Base-by-base conservation (phyloP, 768 basidiomycete genomes). In the Suillus bovinus region DNA sequence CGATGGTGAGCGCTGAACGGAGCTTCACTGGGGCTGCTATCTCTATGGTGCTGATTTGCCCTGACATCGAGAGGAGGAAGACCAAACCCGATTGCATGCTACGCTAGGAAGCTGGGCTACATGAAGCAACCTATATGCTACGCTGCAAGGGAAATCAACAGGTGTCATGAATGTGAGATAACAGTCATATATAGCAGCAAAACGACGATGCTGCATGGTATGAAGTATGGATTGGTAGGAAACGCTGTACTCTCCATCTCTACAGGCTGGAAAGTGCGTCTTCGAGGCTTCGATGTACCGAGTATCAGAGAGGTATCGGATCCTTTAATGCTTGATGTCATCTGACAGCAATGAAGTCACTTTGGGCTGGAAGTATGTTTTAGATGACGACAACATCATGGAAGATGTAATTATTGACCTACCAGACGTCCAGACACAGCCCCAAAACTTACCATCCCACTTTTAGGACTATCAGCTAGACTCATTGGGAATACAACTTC, bases 41-140 rank as follows among this genome's bases (percentile, higher is more conserved):
- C 11, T 56, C 17, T 55, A 16, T 24, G 5, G 29, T 3, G 16
- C 36, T 38, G 24, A 56, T 27, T 27, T 13, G 36, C 55, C 27
- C 24, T 56, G 24, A 38, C 36, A 39, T 56, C 55, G 55, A 56
- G 55, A 39, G 55, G 17, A 56, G 55, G 36, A 39, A 56, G 36
- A 39, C 10, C 24, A 39, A 27, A 38, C 17, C 36, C 4, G 11
- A 56, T 11, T 54, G 33, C 33, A 22, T 16, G 53, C n/a, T 7
- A 36, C 34, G 17, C 5, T 24, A 24, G 24, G 17, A 20, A 27
- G 24, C 36, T 9, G 9, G 9, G 22, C 16, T 14, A 14, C 47
- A 54, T 36, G 34, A 36, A 54, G 54, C 6, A 38, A 27, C 36
- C 54, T 36, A 54, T 54, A 34, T 16, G 53, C 31, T 53, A 38